Percentiles rank a stretch among this genome's conserved stretches.
phyloP scores from a whole-genome alignment of 768 basidiomycete genomes.

The Panellus pusillus region DNA sequence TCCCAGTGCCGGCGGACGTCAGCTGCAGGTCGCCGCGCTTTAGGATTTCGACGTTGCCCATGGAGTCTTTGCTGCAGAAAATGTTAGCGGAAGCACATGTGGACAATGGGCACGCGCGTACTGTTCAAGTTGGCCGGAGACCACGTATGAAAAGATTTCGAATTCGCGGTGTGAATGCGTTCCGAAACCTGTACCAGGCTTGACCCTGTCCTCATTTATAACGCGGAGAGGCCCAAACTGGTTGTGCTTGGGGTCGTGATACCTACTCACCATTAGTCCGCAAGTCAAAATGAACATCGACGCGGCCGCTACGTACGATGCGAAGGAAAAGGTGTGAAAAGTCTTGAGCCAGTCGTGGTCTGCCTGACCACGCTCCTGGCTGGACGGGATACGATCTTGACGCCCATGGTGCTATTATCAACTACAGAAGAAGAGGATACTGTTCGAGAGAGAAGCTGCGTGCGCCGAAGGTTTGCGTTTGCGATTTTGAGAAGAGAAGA shows the following conservation, averaged over 20 bases:
- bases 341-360: slow-evolving; percentile 88
- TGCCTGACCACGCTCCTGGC: slow-evolving; percentile 66
- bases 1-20: slow-evolving; percentile 89
- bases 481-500: slow-evolving; percentile 39
- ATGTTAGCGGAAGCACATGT: not conserved
- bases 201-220: no score
- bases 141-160: slow-evolving; percentile 90
- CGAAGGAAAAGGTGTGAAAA: slow-evolving; percentile 84
- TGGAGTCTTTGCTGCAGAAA: slow-evolving; percentile 72
- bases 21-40: slow-evolving; percentile 88
- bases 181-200: slow-evolving; percentile 68
- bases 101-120: slow-evolving; percentile 37
- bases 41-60: slow-evolving; percentile 88
- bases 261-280: slow-evolving; percentile 3
- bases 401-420: slow-evolving; percentile 1
- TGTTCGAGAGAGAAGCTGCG: slow-evolving; percentile 28
- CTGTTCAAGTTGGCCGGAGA: slow-evolving; percentile 80
- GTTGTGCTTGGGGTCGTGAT: slow-evolving; percentile 6
- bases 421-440: slow-evolving; percentile 21
- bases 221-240: slow-evolving; percentile 67
- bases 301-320: slow-evolving; percentile 44
- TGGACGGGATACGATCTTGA: slow-evolving; percentile 54
- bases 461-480: slow-evolving; percentile 23
- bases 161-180: slow-evolving; percentile 82
- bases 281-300: not conserved